Conservation (phyloP, 495 filamentous ascomycete genomes). For the Trypethelium eluteriae region DNA sequence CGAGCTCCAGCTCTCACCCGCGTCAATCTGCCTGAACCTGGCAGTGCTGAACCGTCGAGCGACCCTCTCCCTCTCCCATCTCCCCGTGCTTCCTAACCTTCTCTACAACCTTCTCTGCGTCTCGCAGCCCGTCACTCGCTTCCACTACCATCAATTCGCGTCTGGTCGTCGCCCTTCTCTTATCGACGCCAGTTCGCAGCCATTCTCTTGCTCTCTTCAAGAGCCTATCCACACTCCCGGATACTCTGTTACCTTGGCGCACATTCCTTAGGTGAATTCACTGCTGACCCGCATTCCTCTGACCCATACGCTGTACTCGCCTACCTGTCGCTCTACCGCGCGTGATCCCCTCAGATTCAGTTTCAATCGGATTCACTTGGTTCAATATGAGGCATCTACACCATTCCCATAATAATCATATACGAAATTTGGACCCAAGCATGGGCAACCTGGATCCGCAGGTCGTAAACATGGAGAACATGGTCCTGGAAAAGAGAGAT, state of each 20-base stretch:
- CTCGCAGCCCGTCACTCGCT: neutral
- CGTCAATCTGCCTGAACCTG: neutral
- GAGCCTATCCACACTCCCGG: neutral
- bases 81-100: neutral
- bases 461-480: neutral
- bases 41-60: no score
- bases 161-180: slow-evolving; percentile 9
- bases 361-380: no score
- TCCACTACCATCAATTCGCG: neutral
- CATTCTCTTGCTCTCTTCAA: neutral
- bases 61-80: neutral
- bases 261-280: slow-evolving; percentile 8
- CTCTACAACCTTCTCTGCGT: neutral
- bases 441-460: slow-evolving; percentile 1
- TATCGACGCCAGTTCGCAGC: slow-evolving; percentile 6
- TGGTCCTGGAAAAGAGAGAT: slow-evolving; percentile 1
- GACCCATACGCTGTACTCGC: neutral
- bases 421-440: neutral
- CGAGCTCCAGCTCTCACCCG: neutral
- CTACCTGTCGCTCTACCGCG: neutral
- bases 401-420: neutral
- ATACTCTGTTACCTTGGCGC: neutral
- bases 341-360: neutral
- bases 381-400: slow-evolving; percentile 2
- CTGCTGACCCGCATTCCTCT: slow-evolving; percentile 1